Evolutionary conservation across 192 early-diverging fungal species (phyloP).

Genomic region (Linnemannia zychae): DNA sequence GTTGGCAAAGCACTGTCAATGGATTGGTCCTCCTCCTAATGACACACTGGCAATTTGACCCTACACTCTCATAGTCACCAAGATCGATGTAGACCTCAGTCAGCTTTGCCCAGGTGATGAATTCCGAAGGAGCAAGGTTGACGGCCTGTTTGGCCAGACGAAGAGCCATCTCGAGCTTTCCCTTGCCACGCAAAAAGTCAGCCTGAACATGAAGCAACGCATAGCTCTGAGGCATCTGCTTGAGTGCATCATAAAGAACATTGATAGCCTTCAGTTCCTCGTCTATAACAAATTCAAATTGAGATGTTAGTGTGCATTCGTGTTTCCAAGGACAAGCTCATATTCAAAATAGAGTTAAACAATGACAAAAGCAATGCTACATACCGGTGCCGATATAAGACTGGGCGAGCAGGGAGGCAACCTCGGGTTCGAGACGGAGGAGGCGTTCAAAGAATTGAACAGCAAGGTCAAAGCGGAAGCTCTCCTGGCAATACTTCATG

Average conservation of each 20-base stretch:
- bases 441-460: slow-evolving; percentile 84
- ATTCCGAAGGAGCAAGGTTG: slow-evolving; percentile 95
- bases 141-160: slow-evolving; percentile 94
- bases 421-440: slow-evolving; percentile 86
- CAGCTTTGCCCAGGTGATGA: slow-evolving; percentile 94
- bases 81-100: slow-evolving; percentile 93
- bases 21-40: background rate
- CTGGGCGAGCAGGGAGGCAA: slow-evolving; percentile 88
- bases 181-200: slow-evolving; percentile 81
- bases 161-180: slow-evolving; percentile 80
- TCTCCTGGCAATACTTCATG: slow-evolving; percentile 90
- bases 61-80: slow-evolving; percentile 84
- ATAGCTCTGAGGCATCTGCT: slow-evolving; percentile 84
- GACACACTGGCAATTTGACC: background rate
- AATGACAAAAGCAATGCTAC: background rate
- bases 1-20: too few species aligned
- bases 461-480: slow-evolving; percentile 84
- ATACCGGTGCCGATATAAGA: slow-evolving; percentile 76
- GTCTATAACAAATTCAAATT: slow-evolving; percentile 60
- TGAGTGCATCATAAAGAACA: slow-evolving; percentile 87
- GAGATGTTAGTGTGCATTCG: background rate
- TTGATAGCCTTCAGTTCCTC: slow-evolving; percentile 95
- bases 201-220: slow-evolving; percentile 90
- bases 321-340: background rate
- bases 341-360: background rate